Conservation (phyloP, 129 eudicot genomes). For the Kitagawia praeruptora region DNA sequence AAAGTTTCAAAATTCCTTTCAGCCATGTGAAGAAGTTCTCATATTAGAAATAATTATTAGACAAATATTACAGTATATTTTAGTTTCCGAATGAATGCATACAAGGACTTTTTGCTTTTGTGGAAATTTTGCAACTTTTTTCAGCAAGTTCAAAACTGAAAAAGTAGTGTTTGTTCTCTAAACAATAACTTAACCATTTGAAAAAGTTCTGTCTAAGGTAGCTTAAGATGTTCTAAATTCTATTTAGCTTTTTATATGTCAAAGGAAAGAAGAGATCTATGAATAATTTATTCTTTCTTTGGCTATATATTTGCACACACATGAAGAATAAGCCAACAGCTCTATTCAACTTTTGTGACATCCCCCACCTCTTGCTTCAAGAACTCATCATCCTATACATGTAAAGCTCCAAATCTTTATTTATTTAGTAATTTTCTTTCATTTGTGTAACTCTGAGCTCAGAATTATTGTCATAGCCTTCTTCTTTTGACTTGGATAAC, state of each 20-base stretch:
- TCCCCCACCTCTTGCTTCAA: neutral
- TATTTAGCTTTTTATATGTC: neutral
- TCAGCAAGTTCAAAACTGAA: neutral
- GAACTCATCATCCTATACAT: neutral
- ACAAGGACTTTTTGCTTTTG: neutral
- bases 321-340: neutral
- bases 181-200: neutral
- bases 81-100: neutral
- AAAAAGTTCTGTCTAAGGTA: neutral
- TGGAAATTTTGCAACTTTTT: neutral
- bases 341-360: neutral
- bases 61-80: too few species aligned
- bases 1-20: neutral
- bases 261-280: neutral
- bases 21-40: too few species aligned
- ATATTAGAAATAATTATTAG: too few species aligned
- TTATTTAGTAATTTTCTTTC: neutral
- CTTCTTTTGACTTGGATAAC: slow-evolving; percentile 7
- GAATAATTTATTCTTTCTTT: neutral
- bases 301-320: neutral
- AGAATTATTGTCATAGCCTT: neutral
- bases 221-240: neutral
- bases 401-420: neutral
- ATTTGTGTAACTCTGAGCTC: neutral
- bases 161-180: neutral